Evolutionary conservation across 805 yeast species (phyloP), one percentile per base, ranked within the genome.

Genomic region (Sungouiozyma intestinalis): DNA sequence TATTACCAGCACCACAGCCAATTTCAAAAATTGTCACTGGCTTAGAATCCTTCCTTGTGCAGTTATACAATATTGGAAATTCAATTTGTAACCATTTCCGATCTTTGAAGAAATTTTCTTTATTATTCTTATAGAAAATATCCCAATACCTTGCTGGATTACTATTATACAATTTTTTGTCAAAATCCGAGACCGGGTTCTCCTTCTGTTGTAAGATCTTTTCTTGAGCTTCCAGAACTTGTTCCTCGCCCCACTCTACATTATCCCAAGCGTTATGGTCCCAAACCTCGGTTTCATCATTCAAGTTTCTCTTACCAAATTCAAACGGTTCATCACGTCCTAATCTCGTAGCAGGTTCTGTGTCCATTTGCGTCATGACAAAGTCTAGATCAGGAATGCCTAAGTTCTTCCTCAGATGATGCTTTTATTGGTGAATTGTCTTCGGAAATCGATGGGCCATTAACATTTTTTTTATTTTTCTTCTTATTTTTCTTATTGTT

Each of bases 1-100:
- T 92, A 62, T 92, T 92, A 9, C 98, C 98, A 4, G 96, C 97
- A 43, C 98, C 98, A 65, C 98, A 92, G 3, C 98, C 98, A 38
- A 92, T 81, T 62, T 92, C 98, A 42, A 92, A 71, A 29, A 92
- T 81, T 3, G 80, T 77, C 17, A 72, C 71, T 3, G 81, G 75
- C n/a, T 86, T 82, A 5, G 80, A 71, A 49, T 79, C 82, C 18
- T 74, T 72, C 47, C 77, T 76, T 3, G 95, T 85, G 4, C 85
- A 82, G 46, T 79, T 81, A 56, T 82, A 90, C 31, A 92, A 64
- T 13, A 76, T 66, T 1, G 98, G 98, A 49, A 92, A 92, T 65
- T 92, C 98, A 38, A 90, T 81, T 58, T 85, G 86, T 45, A 92
- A 69, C 98, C 98, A 92, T 57, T 85, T 88, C 52, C 98, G 72